Conservation (phyloP, 192 early-diverging fungal species). For the Pecoramyces ruminantium region DNA sequence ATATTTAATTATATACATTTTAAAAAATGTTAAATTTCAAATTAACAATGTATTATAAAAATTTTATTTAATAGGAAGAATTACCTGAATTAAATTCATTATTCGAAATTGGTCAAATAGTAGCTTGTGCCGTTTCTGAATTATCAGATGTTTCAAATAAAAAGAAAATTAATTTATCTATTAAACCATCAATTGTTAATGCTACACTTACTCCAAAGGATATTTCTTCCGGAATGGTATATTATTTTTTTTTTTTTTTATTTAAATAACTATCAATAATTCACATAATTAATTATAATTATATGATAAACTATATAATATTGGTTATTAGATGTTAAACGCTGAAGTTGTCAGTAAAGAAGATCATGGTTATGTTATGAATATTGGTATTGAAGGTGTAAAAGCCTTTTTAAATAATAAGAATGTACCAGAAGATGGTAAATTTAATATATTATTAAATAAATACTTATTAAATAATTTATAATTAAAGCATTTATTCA, state of each 20-base stretch:
- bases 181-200: conserved; percentile 69
- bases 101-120: conserved; percentile 71
- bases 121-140: conserved; percentile 52
- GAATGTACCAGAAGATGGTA: conserved; percentile 12
- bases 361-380: conserved; percentile 83
- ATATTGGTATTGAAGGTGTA: conserved; percentile 45
- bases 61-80: conserved; percentile 16
- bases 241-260: no score
- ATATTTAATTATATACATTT: no score
- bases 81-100: conserved; percentile 49
- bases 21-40: no score
- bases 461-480: no score
- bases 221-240: conserved; percentile 50
- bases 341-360: conserved; percentile 65
- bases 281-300: no score
- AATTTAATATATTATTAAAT: background rate
- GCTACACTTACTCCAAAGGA: conserved; percentile 40
- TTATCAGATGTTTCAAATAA: conserved; percentile 15
- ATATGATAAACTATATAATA: no score
- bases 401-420: conserved; percentile 59
- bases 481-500: no score
- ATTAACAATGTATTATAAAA: no score
- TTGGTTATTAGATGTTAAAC: conserved; percentile 20
- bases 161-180: conserved; percentile 51
- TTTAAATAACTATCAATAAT: no score